Percentiles rank a stretch among this genome's conserved stretches.
Evolutionary conservation across 2,329 filamentous ascomycete genomes (phyloP).

Genomic region (Emergomyces pasteurianus): DNA sequence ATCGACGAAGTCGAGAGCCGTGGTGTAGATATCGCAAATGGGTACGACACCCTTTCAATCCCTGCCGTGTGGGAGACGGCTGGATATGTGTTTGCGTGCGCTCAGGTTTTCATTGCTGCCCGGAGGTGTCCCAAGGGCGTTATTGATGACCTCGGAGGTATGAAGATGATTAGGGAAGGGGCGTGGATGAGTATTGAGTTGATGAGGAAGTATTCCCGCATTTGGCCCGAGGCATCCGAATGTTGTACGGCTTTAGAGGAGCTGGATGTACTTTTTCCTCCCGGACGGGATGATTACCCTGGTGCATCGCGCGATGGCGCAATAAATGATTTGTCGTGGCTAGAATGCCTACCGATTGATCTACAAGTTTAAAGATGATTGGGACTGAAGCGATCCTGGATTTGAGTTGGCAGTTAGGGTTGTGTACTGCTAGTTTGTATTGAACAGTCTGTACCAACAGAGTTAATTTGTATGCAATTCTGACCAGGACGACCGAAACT

Average conservation of each 20-base stretch:
- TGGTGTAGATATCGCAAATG: not conserved
- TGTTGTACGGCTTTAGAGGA: conserved; percentile 6
- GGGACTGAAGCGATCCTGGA: not conserved
- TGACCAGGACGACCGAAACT: not conserved
- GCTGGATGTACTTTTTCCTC: not conserved
- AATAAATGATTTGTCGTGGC: conserved; percentile 9
- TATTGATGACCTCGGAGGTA: conserved; percentile 1
- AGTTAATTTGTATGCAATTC: not conserved
- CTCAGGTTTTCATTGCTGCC: conserved; percentile 8
- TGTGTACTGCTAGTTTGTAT: not conserved
- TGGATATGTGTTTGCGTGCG: conserved; percentile 8
- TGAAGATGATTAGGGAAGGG: not conserved
- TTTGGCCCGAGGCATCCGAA: conserved; percentile 2
- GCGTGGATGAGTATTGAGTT: not conserved
- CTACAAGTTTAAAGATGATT: not conserved
- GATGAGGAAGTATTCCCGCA: conserved; percentile 4
- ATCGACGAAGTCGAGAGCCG: not conserved
- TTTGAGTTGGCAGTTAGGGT: not conserved
- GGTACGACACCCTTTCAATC: conserved; percentile 2
- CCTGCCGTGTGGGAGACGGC: conserved; percentile 12
- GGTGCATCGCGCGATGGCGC: not conserved
- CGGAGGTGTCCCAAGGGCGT: conserved; percentile 6
- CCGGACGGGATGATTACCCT: not conserved
- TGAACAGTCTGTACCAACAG: not conserved
- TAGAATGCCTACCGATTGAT: conserved; percentile 10